Conservation (phyloP, 164 flowering plant genomes). For the Santalum album region DNA sequence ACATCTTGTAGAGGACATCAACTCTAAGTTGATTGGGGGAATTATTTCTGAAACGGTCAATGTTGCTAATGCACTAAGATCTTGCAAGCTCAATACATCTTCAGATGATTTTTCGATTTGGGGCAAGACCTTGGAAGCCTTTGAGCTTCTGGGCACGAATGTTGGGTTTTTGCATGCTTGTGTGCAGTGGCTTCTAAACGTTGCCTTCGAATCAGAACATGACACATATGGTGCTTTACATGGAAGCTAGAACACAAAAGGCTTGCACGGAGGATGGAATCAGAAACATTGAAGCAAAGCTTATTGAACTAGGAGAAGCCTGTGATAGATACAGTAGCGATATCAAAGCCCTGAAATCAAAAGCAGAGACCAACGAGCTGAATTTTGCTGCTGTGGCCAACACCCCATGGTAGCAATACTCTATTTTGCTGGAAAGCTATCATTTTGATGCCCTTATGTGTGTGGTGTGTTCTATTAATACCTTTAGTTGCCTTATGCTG, state of each 20-base stretch:
- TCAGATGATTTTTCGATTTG: slow-evolving; percentile 25
- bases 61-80: slow-evolving; percentile 38
- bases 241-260: slow-evolving; percentile 20
- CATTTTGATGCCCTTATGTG: too few relatives aligned
- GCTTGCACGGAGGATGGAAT: slow-evolving; percentile 15
- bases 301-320: slow-evolving; percentile 22
- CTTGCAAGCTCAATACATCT: slow-evolving; percentile 24
- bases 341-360: slow-evolving; percentile 15
- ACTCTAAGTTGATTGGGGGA: slow-evolving; percentile 20
- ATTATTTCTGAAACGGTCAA: slow-evolving; percentile 30
- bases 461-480: too few relatives aligned
- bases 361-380: slow-evolving; percentile 17
- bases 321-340: slow-evolving; percentile 15
- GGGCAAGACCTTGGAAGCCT: slow-evolving; percentile 40
- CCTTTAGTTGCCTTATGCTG: too few relatives aligned
- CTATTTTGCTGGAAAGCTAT: too few relatives aligned
- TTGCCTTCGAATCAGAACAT: slow-evolving; percentile 28
- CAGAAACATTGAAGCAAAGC: slow-evolving; percentile 25
- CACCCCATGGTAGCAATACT: slow-evolving; percentile 25
- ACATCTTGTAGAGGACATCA: slow-evolving; percentile 23
- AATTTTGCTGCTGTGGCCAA: slow-evolving; percentile 20
- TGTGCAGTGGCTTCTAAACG: slow-evolving; percentile 18
- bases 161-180: slow-evolving; percentile 41
- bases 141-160: slow-evolving; percentile 45
- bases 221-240: slow-evolving; percentile 20